Evolutionary conservation across 768 basidiomycete genomes (phyloP).

Genomic region (Boletus eberwhitei): DNA sequence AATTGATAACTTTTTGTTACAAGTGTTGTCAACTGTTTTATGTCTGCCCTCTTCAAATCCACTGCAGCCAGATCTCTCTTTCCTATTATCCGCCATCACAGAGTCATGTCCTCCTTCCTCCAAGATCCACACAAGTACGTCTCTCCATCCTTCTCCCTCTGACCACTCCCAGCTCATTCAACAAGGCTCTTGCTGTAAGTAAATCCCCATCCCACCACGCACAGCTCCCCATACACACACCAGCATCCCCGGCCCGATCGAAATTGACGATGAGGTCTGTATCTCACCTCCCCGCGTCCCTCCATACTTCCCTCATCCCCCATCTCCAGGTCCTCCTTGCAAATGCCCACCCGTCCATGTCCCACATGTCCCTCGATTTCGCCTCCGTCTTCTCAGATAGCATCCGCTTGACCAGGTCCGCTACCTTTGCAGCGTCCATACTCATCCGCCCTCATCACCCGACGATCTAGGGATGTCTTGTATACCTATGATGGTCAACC

Average conservation of each 20-base stretch:
- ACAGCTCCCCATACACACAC: background rate
- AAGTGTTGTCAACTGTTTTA: background rate
- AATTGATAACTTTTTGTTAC: no score
- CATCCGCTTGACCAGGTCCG: constrained; percentile 75
- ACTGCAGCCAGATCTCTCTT: background rate
- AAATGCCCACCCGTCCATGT: constrained; percentile 89
- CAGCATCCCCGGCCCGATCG: constrained; percentile 65
- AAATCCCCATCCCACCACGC: background rate
- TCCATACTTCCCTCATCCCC: background rate
- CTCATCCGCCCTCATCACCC: background rate
- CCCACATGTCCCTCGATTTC: constrained; percentile 88
- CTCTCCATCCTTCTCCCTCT: constrained; percentile 10
- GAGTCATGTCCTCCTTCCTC: constrained; percentile 22
- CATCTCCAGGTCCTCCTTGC: constrained; percentile 72
- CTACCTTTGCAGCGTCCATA: background rate
- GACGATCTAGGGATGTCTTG: constrained; percentile 57
- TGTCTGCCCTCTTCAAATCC: constrained; percentile 6
- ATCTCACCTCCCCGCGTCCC: background rate
- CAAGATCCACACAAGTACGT: constrained; percentile 50
- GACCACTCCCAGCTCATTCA: constrained; percentile 21
- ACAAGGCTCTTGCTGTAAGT: constrained; percentile 49
- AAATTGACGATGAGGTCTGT: constrained; percentile 57
- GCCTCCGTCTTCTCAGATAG: constrained; percentile 85
- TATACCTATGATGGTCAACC: constrained; percentile 80
- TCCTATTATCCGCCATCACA: background rate